Conservation (phyloP, 768 basidiomycete genomes). For the Termitomyces sp. region DNA sequence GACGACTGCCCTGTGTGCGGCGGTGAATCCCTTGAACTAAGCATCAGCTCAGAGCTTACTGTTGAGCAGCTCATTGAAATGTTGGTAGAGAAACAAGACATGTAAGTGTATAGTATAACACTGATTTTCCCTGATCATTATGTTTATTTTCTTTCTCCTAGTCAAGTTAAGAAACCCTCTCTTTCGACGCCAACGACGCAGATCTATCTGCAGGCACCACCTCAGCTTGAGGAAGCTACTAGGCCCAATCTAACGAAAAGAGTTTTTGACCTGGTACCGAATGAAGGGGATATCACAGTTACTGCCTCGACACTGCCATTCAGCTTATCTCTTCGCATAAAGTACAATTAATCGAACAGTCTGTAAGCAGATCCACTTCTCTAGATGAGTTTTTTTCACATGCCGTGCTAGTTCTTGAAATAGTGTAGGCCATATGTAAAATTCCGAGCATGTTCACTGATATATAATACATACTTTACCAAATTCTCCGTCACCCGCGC, state of each 20-base stretch:
- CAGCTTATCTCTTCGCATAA: slow-evolving; percentile 65
- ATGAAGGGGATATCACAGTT: slow-evolving; percentile 78
- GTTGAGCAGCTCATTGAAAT: slow-evolving; percentile 87
- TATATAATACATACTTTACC: slow-evolving; percentile 78
- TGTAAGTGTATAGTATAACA: slow-evolving; percentile 48
- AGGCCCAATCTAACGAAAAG: slow-evolving; percentile 88
- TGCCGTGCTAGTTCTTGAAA: not conserved
- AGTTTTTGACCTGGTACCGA: slow-evolving; percentile 72
- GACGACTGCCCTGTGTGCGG: slow-evolving; percentile 97
- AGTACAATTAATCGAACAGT: slow-evolving; percentile 31
- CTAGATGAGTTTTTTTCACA: not conserved
- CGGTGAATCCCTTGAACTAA: slow-evolving; percentile 76
- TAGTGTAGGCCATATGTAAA: not conserved
- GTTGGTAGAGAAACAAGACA: slow-evolving; percentile 81
- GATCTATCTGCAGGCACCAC: slow-evolving; percentile 92
- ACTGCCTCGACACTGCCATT: slow-evolving; percentile 90
- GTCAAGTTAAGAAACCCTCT: slow-evolving; percentile 97
- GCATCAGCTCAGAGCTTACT: slow-evolving; percentile 66
- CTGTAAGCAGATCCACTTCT: not conserved
- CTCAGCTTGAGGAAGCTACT: slow-evolving; percentile 84
- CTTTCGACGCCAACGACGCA: slow-evolving; percentile 70
- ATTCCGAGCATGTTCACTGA: slow-evolving; percentile 34
- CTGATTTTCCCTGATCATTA: not conserved
- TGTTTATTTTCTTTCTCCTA: slow-evolving; percentile 25
- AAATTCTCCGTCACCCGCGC: slow-evolving; percentile 59